These are phyloP conservation scores for Styphnolobium japonicum DNA, from an alignment of 306 rosid genomes.

Conservation along the genomic window DNA sequence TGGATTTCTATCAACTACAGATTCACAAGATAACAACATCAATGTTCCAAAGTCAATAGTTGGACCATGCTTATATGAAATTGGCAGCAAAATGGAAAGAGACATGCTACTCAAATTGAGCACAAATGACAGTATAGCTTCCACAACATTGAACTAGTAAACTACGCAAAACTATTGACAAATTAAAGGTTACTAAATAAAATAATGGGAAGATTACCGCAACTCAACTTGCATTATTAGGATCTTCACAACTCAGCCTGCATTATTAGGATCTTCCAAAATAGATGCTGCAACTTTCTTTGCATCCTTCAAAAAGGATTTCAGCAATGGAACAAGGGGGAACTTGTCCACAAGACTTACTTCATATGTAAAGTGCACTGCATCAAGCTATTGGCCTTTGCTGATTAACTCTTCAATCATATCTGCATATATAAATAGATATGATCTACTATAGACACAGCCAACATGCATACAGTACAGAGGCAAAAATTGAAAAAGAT, in stretches of 20 bases:
- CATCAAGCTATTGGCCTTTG: conserved; percentile 99
- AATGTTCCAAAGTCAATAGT: not conserved
- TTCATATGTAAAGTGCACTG: conserved; percentile 92
- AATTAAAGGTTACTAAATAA: not conserved
- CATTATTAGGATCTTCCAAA: conserved; percentile 81
- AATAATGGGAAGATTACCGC: conserved; percentile 53
- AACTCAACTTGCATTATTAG: too few relatives aligned
- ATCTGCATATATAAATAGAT: conserved; percentile 43
- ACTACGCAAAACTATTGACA: not conserved
- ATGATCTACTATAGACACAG: not conserved
- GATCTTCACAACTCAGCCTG: too few relatives aligned
- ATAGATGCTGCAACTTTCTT: conserved; percentile 92
- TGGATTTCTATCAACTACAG: not conserved
- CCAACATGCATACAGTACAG: not conserved
- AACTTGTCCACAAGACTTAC: conserved; percentile 83
- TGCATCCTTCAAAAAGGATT: conserved; percentile 89
- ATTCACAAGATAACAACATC: not conserved
- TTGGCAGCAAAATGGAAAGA: not conserved
- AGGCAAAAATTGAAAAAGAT: not conserved
- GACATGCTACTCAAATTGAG: not conserved
- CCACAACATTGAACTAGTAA: not conserved
- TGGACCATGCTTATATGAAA: not conserved
- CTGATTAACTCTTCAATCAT: conserved; percentile 93
- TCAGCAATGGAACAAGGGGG: conserved; percentile 86
- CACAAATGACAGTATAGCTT: not conserved